Conservation (phyloP, 2,329 filamentous ascomycete genomes). For the Fusarium sp. region DNA sequence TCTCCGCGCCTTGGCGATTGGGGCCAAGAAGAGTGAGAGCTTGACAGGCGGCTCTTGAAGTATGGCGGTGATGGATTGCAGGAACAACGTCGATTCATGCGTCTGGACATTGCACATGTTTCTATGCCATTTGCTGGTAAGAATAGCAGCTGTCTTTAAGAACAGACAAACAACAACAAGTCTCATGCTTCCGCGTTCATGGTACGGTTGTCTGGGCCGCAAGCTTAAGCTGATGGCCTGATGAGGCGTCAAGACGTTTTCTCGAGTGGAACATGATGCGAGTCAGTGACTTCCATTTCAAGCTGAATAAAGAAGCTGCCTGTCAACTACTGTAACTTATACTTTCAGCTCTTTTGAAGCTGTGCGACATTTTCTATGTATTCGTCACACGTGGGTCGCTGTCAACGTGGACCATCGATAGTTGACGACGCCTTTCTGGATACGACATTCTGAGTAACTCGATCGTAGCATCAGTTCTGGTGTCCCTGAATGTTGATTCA, state of each 20-base stretch:
- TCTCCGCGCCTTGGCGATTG: slow-evolving; percentile 13
- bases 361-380: slow-evolving; percentile 19
- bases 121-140: neutral
- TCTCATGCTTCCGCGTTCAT: neutral
- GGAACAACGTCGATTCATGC: neutral
- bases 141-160: no score
- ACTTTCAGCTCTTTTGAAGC: neutral
- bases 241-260: neutral
- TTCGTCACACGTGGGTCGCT: slow-evolving; percentile 35
- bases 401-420: slow-evolving; percentile 27
- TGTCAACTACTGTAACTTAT: neutral
- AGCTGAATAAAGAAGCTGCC: neutral
- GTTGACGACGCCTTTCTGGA: neutral
- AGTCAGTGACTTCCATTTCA: neutral
- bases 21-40: neutral
- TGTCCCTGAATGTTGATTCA: neutral
- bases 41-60: neutral
- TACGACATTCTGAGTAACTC: neutral
- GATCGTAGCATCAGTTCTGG: neutral
- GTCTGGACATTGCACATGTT: neutral
- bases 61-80: neutral
- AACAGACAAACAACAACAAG: no score
- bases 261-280: neutral
- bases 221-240: neutral
- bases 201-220: neutral